Conservation (phyloP, 116 monocot species). For the Posidonia oceanica region DNA sequence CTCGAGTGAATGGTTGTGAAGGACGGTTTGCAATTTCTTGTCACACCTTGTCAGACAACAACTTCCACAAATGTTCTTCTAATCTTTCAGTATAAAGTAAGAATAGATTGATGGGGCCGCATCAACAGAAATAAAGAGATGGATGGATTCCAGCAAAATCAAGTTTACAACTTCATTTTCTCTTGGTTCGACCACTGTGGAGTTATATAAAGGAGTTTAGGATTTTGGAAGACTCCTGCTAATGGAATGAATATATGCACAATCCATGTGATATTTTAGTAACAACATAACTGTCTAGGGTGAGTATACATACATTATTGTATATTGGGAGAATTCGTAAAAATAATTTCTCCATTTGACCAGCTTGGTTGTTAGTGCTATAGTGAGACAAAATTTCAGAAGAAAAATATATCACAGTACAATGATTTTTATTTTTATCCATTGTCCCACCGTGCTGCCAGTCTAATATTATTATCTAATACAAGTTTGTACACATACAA, state of each 20-base stretch:
- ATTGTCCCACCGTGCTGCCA: too few species aligned
- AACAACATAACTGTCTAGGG: too few species aligned
- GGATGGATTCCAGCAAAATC: background rate
- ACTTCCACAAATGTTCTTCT: background rate
- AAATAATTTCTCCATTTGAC: background rate
- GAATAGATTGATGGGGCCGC: background rate
- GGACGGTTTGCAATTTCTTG: background rate
- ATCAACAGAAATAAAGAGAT: background rate
- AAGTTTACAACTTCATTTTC: too few species aligned
- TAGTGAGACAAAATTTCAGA: background rate
- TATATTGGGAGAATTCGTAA: too few species aligned
- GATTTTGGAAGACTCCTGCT: constrained; percentile 1
- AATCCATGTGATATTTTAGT: background rate
- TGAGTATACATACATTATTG: too few species aligned
- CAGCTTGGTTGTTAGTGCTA: background rate
- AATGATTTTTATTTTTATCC: too few species aligned
- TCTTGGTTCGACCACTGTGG: too few species aligned
- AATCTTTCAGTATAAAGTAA: background rate
- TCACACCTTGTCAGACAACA: constrained; percentile 17
- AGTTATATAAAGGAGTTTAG: background rate
- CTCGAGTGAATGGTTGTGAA: background rate
- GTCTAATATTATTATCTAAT: background rate
- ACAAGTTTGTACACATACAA: background rate
- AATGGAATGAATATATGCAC: background rate
- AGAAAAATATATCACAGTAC: background rate